Conservation (phyloP, 257 asterid genomes). For the Gentiana dahurica region DNA sequence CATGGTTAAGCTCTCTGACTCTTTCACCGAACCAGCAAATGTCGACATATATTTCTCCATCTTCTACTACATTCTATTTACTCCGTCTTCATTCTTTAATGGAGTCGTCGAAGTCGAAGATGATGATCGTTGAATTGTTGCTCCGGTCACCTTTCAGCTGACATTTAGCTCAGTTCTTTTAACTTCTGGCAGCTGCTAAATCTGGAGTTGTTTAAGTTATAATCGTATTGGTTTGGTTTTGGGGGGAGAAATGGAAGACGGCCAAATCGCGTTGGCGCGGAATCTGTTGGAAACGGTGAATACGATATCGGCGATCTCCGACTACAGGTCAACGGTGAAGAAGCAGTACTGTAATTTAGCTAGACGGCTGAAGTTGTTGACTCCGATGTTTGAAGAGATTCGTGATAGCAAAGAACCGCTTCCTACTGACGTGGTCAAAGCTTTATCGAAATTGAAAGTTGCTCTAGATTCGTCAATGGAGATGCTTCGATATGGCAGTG, state of each 20-base stretch:
- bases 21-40: no score
- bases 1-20: no score
- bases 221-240: no score
- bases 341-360: slow-evolving; percentile 81
- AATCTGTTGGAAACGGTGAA: slow-evolving; percentile 45
- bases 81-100: no score
- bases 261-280: slow-evolving; percentile 40
- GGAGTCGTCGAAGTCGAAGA: no score
- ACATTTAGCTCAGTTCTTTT: no score
- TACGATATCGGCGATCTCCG: slow-evolving; percentile 66
- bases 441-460: slow-evolving; percentile 30
- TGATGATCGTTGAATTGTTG: no score
- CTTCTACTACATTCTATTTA: no score
- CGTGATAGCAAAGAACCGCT: slow-evolving; percentile 58
- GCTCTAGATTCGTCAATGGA: slow-evolving; percentile 32
- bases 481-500: slow-evolving; percentile 76
- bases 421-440: slow-evolving; percentile 37
- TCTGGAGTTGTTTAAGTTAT: no score
- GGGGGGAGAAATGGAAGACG: slow-evolving; percentile 49
- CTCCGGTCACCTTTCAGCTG: no score
- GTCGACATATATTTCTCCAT: no score
- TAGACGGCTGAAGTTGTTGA: slow-evolving; percentile 81
- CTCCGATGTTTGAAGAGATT: slow-evolving; percentile 96
- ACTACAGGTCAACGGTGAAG: slow-evolving; percentile 61
- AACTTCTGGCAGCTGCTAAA: no score